phyloP scores from a whole-genome alignment of 2,329 filamentous ascomycete species.

The Tolypocladium pustulatum region DNA sequence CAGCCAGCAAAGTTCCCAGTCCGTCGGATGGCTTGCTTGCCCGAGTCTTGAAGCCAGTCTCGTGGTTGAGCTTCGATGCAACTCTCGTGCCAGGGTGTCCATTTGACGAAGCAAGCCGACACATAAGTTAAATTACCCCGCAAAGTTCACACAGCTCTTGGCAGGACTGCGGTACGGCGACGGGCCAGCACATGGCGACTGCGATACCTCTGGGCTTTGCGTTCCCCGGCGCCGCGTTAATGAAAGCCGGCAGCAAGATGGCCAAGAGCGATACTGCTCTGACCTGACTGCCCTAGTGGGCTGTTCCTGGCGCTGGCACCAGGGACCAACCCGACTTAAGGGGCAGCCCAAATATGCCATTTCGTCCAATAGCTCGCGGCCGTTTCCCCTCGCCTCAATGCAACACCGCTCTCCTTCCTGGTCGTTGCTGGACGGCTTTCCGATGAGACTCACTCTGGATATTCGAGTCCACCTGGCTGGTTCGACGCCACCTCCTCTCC shows the following conservation, averaged over 20 bases:
- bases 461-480: neutral
- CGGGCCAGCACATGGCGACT: neutral
- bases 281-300: neutral
- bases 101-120: neutral
- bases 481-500: conserved; percentile 1
- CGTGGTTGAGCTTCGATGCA: neutral
- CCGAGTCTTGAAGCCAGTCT: neutral
- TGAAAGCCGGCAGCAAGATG: neutral
- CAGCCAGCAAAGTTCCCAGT: neutral
- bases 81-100: neutral
- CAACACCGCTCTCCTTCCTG: neutral
- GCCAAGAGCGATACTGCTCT: neutral
- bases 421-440: neutral
- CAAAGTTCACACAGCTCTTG: neutral
- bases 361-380: neutral
- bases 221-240: neutral
- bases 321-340: neutral
- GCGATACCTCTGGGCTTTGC: neutral
- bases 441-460: neutral
- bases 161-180: neutral
- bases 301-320: neutral
- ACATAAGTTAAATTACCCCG: neutral
- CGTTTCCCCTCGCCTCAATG: neutral
- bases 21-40: no score
- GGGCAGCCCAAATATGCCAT: neutral